phyloP scores from a whole-genome alignment of 2,329 filamentous ascomycete species.

The Fusarium sororula region DNA sequence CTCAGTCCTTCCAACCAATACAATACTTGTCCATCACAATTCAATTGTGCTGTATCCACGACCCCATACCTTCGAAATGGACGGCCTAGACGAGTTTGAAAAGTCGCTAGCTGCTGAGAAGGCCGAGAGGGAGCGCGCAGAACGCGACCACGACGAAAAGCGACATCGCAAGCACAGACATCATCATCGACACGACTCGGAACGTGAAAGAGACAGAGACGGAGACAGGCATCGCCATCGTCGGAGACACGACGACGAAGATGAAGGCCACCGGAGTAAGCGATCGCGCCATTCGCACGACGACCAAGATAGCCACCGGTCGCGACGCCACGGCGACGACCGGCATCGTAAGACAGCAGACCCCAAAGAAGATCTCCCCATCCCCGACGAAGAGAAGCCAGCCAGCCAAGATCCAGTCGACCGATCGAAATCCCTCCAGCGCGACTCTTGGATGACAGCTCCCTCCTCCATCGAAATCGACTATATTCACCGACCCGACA shows the following conservation, averaged over 20 bases:
- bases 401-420: slow-evolving; percentile 40
- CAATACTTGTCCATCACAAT: not conserved
- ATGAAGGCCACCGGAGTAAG: slow-evolving; percentile 44
- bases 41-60: not conserved
- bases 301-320: slow-evolving; percentile 56
- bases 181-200: slow-evolving; percentile 55
- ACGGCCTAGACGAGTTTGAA: slow-evolving; percentile 77
- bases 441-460: slow-evolving; percentile 94
- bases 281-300: slow-evolving; percentile 46
- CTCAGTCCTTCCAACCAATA: not conserved
- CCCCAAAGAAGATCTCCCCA: slow-evolving; percentile 60
- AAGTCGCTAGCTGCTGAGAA: slow-evolving; percentile 76
- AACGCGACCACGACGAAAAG: slow-evolving; percentile 55
- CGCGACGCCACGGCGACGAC: slow-evolving; percentile 45
- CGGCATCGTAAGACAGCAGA: slow-evolving; percentile 54
- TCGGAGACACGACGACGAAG: slow-evolving; percentile 43
- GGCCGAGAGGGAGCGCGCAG: slow-evolving; percentile 58
- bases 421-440: slow-evolving; percentile 56
- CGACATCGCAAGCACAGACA: slow-evolving; percentile 55
- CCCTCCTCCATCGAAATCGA: slow-evolving; percentile 83
- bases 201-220: slow-evolving; percentile 20
- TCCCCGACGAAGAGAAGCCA: slow-evolving; percentile 60
- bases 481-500: slow-evolving; percentile 72
- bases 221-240: slow-evolving; percentile 28
- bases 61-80: slow-evolving; percentile 50